Evolutionary conservation across 495 filamentous ascomycete species (phyloP).

Genomic region (Margaritispora aquatica): DNA sequence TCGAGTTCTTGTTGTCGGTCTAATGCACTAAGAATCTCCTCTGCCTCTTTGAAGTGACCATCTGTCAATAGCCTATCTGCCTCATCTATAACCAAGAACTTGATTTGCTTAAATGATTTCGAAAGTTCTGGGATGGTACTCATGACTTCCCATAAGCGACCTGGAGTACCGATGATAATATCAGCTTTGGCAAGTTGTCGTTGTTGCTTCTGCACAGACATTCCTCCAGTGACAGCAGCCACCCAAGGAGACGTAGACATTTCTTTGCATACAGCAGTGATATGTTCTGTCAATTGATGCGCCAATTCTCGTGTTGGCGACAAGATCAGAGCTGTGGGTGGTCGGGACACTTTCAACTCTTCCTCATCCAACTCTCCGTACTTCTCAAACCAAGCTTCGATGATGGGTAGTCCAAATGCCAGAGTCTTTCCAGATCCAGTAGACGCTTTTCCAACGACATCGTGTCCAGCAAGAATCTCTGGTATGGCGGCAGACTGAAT

Average conservation of each 20-base stretch:
- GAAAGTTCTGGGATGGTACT: conserved; percentile 47
- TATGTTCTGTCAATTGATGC: conserved; percentile 79
- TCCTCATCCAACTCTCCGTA: conserved; percentile 31
- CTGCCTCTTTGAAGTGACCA: conserved; percentile 90
- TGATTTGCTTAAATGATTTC: conserved; percentile 47
- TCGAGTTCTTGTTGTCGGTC: conserved; percentile 43
- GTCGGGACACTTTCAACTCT: conserved; percentile 30
- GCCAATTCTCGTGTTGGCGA: conserved; percentile 91
- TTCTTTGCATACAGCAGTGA: conserved; percentile 61
- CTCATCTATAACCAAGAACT: conserved; percentile 88
- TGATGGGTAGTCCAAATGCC: conserved; percentile 73
- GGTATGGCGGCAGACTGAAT: conserved; percentile 78
- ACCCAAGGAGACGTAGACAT: conserved; percentile 61
- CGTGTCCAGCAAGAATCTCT: conserved; percentile 63
- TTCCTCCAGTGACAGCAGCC: conserved; percentile 76
- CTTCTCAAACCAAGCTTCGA: conserved; percentile 55
- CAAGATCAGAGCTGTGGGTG: conserved; percentile 78
- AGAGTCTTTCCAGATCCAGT: conserved; percentile 84
- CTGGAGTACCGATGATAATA: conserved; percentile 87
- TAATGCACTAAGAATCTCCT: conserved; percentile 73
- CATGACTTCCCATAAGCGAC: conserved; percentile 89
- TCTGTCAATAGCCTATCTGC: conserved; percentile 89
- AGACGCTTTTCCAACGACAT: conserved; percentile 74
- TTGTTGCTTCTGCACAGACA: conserved; percentile 90
- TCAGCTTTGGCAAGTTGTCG: conserved; percentile 70